phyloP scores from a whole-genome alignment of 805 yeast genomes.

The Kuraishia molischiana region DNA sequence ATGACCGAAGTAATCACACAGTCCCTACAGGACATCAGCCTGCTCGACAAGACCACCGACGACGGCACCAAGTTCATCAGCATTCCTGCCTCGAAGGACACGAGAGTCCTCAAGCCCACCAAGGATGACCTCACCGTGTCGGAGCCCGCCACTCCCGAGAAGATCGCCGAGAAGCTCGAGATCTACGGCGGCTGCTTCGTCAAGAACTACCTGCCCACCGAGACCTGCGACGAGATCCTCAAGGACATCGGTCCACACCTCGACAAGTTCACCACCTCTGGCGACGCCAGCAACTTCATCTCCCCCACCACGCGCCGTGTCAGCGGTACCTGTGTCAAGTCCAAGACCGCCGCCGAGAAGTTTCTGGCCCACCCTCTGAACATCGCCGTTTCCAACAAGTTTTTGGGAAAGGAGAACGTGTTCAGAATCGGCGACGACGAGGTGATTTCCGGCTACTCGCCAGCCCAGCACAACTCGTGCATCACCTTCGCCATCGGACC shows the following conservation, averaged over 20 bases:
- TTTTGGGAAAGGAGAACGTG: constrained; percentile 10
- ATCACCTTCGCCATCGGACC: constrained; percentile 16
- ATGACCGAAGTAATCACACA: not conserved
- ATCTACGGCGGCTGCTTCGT: constrained; percentile 2
- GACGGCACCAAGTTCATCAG: not conserved
- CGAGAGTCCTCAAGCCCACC: not conserved
- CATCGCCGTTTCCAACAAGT: constrained; percentile 9
- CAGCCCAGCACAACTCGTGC: constrained; percentile 10
- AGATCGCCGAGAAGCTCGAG: constrained; percentile 2
- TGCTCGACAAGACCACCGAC: not conserved
- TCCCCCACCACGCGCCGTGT: constrained; percentile 11
- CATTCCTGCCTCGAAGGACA: not conserved
- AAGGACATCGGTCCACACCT: constrained; percentile 9
- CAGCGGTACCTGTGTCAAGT: constrained; percentile 11
- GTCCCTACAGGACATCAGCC: not conserved
- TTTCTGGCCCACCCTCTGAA: constrained; percentile 10
- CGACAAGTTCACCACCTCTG: not conserved
- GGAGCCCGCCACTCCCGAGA: constrained; percentile 3
- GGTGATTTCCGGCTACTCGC: constrained; percentile 10
- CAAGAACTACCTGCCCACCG: constrained; percentile 7
- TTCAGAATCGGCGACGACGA: constrained; percentile 13
- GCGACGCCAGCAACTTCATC: not conserved
- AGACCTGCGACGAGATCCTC: constrained; percentile 7
- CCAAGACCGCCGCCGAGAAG: constrained; percentile 9
- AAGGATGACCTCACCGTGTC: not conserved